Conservation (phyloP, 192 early-diverging fungal genomes). For the Coemansia sp. region DNA sequence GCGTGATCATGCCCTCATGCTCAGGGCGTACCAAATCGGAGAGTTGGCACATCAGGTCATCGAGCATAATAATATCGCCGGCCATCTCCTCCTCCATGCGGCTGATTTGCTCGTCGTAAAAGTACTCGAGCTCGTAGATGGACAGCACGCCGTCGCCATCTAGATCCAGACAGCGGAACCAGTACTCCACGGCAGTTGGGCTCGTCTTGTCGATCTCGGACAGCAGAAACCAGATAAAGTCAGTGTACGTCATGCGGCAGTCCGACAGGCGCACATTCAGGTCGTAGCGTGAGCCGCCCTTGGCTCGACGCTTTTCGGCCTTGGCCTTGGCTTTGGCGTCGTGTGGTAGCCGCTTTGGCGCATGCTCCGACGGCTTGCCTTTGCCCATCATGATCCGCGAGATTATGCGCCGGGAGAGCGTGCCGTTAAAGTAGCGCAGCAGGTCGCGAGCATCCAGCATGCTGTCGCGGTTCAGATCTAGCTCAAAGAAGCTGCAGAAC, state of each 20-base stretch:
- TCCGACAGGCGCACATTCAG: constrained; percentile 41
- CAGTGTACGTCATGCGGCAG: constrained; percentile 73
- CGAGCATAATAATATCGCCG: constrained; percentile 49
- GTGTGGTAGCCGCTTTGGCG: not conserved
- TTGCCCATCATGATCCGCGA: constrained; percentile 75
- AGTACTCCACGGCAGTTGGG: constrained; percentile 67
- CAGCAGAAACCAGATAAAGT: constrained; percentile 87
- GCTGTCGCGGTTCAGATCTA: constrained; percentile 87
- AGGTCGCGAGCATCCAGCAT: constrained; percentile 70
- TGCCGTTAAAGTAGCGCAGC: constrained; percentile 67
- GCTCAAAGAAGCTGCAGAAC: constrained; percentile 95
- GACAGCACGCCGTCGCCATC: constrained; percentile 86
- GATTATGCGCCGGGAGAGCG: constrained; percentile 68
- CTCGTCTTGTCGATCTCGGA: constrained; percentile 77
- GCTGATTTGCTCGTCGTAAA: constrained; percentile 81
- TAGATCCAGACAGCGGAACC: constrained; percentile 92
- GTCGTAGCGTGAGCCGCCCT: constrained; percentile 37
- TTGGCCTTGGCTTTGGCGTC: constrained; percentile 16
- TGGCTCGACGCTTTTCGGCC: constrained; percentile 28
- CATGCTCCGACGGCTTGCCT: constrained; percentile 39
- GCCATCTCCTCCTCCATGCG: constrained; percentile 60
- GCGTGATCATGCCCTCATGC: constrained; percentile 45
- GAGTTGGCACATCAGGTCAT: constrained; percentile 56
- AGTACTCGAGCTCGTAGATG: constrained; percentile 80
- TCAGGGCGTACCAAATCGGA: constrained; percentile 51